Evolutionary conservation across 768 basidiomycete species (phyloP), one percentile per base, ranked within the genome.

Genomic region (Thelephora ganbajun): DNA sequence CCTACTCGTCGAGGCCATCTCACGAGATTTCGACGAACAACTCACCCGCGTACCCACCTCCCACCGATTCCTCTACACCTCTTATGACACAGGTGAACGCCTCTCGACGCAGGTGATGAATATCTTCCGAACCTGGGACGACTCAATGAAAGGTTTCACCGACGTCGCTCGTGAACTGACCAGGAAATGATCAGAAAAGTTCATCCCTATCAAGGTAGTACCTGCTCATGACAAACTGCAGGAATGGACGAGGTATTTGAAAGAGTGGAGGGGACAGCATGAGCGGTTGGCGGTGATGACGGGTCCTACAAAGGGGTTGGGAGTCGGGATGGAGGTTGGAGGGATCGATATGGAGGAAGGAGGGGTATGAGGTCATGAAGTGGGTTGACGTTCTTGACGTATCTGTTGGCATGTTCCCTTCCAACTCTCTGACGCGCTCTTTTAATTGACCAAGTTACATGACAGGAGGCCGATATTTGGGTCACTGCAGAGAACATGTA

Each of bases 241-340:
- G 63, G 92, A 96, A 59, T 70, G 93, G 37, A 76, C 80, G 50
- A 67, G 83, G 11, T 98, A 97, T 63, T 63, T 98, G 20, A 69
- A 85, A 48, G 88, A 88, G 41, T 98, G 94, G 83, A 70, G 93
- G 58, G 91, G 94, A 61, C 92, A 96, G 61, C 96, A 99, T 57
- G 90, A 98, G 60, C 94, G 98, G 66, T 69, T 99, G 19, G 87
- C 89, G 5, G 85, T 93, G 36, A 98, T 98, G 92, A 97, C 94
- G 0, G 87, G 85, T 1, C 93, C 92, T 20, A 91, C 89, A 34
- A 88, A 86, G 57, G 92, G 90, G 2, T 65, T 93, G 14, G 70
- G 79, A 34, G 71, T 79, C 6, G 80, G 83, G 3, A 74, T 79
- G 57, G 83, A 89, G 51, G 77, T 86, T 13, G 82, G 85, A 1